phyloP scores from a whole-genome alignment of 1,284 basidiomycete species.

The Cystobasidium pallidum region DNA sequence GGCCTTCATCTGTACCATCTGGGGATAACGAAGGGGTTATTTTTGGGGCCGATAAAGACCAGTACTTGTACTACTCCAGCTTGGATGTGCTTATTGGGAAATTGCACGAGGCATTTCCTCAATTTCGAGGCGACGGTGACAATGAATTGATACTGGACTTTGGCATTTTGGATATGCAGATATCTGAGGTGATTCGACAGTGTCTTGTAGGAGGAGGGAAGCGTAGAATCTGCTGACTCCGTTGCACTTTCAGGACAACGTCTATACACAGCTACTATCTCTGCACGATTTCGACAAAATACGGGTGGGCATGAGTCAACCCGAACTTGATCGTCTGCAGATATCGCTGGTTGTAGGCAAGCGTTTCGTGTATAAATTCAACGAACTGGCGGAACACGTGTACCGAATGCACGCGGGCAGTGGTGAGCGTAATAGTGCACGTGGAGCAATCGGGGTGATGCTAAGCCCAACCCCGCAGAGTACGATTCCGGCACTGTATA shows the following conservation, averaged over 20 bases:
- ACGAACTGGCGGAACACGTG: slow-evolving; percentile 51
- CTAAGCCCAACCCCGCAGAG: not conserved
- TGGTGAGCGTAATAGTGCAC: slow-evolving; percentile 8
- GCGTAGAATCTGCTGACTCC: not conserved
- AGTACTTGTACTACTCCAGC: slow-evolving; percentile 24
- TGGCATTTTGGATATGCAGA: slow-evolving; percentile 40
- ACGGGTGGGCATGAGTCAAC: slow-evolving; percentile 50
- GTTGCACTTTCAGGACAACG: slow-evolving; percentile 49
- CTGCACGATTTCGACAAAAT: slow-evolving; percentile 52
- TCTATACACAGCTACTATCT: slow-evolving; percentile 48
- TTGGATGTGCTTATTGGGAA: slow-evolving; percentile 22
- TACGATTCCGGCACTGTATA: slow-evolving; percentile 18
- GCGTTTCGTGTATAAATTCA: slow-evolving; percentile 51
- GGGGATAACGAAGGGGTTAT: slow-evolving; percentile 34
- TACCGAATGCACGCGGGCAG: slow-evolving; percentile 39
- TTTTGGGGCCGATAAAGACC: slow-evolving; percentile 23
- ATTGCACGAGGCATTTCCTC: slow-evolving; percentile 33
- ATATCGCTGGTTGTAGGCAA: slow-evolving; percentile 42
- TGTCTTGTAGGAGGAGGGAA: no score
- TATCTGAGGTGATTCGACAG: slow-evolving; percentile 26
- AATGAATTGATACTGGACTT: slow-evolving; percentile 42
- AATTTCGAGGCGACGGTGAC: slow-evolving; percentile 38
- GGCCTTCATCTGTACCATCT: slow-evolving; percentile 32
- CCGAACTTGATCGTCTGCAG: slow-evolving; percentile 48
- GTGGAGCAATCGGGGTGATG: not conserved